Percentiles rank a stretch among this genome's conserved stretches.
These are phyloP conservation scores for Candida odintsovae DNA, from an alignment of 805 yeast species.

Conservation along the genomic window DNA sequence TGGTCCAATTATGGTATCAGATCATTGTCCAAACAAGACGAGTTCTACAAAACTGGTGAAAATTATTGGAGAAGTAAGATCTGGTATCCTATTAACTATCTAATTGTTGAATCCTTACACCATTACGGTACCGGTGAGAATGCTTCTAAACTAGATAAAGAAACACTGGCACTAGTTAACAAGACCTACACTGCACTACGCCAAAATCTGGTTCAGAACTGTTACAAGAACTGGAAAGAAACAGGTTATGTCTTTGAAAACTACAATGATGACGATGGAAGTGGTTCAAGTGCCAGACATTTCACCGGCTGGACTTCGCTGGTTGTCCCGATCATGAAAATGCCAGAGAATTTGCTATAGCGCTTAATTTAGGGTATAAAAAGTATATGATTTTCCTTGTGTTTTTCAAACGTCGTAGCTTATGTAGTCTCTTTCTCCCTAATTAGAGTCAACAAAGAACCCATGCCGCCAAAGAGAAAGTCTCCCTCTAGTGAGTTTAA, in stretches of 20 bases:
- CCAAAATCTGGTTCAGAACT: conserved; percentile 59
- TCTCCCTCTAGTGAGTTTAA: not conserved
- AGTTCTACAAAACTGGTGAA: conserved; percentile 68
- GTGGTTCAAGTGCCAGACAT: conserved; percentile 76
- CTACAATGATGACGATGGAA: conserved; percentile 73
- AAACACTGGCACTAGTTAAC: conserved; percentile 30
- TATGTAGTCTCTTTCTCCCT: too few species aligned
- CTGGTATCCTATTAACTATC: conserved; percentile 89
- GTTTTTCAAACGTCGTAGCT: not conserved
- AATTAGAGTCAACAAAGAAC: not conserved
- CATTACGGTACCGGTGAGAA: conserved; percentile 39
- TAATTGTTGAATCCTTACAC: conserved; percentile 64
- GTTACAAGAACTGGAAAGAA: conserved; percentile 58
- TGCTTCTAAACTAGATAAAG: conserved; percentile 22
- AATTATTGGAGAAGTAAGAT: conserved; percentile 95
- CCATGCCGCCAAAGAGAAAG: conserved; percentile 6
- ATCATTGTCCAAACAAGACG: conserved; percentile 66
- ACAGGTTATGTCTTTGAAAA: conserved; percentile 92
- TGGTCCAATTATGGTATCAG: conserved; percentile 80
- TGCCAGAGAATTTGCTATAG: conserved; percentile 46
- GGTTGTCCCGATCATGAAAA: conserved; percentile 72
- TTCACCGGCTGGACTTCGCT: conserved; percentile 94
- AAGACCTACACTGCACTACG: conserved; percentile 56
- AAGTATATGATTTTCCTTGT: not conserved
- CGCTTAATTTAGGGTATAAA: not conserved